Percentiles rank a stretch among this genome's conserved stretches.
phyloP scores from a whole-genome alignment of 208 protist genomes.

The Porcisia deanei region DNA sequence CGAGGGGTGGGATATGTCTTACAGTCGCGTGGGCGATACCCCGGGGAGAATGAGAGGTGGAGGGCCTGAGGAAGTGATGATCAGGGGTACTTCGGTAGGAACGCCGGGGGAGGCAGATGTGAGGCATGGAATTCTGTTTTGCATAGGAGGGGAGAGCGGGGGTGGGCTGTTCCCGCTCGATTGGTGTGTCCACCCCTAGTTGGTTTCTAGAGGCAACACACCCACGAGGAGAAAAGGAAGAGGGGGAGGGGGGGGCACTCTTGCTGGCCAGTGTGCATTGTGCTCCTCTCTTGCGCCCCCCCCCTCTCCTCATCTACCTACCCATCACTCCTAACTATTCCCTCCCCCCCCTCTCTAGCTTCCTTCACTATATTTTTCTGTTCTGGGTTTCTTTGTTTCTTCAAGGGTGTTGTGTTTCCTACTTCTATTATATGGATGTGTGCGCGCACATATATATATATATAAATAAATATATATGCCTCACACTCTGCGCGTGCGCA shows the following conservation, averaged over 20 bases:
- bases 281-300: background rate
- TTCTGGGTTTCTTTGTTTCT: background rate
- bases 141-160: no score
- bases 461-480: no score
- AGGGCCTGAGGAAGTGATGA: background rate
- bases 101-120: no score
- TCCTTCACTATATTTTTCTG: background rate
- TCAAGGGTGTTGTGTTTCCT: no score
- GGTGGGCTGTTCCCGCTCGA: no score
- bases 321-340: no score
- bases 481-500: no score
- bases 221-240: background rate
- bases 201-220: background rate
- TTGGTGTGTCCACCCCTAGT: background rate
- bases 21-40: background rate
- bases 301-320: background rate
- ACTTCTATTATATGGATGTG: no score
- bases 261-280: background rate
- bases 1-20: background rate
- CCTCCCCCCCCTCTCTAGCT: background rate
- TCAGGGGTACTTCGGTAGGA: no score
- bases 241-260: background rate
- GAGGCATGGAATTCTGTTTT: no score
- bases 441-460: no score
- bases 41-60: background rate